A percentile compares a stretch with the other conserved stretches of the same genome.
Conservation (phyloP, 495 filamentous ascomycete species). For the Hyaloscypha bicolor region DNA sequence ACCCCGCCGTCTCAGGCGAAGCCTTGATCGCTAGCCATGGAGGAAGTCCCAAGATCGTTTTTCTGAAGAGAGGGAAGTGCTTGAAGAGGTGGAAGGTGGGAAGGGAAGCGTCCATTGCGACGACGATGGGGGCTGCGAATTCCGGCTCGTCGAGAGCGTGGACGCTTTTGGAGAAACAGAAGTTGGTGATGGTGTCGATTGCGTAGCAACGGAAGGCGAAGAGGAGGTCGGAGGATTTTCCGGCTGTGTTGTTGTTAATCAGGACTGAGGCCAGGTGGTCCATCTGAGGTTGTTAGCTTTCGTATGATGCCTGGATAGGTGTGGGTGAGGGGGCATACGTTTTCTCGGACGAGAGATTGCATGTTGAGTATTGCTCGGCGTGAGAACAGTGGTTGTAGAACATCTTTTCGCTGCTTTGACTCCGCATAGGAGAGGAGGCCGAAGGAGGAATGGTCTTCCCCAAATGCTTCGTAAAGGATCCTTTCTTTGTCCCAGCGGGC, state of each 20-base stretch:
- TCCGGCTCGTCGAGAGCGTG: constrained; percentile 36
- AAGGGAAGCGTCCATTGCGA: constrained; percentile 20
- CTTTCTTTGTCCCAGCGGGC: constrained; percentile 43
- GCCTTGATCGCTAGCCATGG: constrained; percentile 18
- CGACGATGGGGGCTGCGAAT: constrained; percentile 29
- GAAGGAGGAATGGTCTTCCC: constrained; percentile 40
- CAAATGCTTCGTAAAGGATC: constrained; percentile 39
- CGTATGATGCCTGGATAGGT: neutral
- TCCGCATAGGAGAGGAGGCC: constrained; percentile 36
- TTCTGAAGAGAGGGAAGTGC: constrained; percentile 36
- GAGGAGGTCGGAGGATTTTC: constrained; percentile 33
- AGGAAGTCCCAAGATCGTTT: constrained; percentile 37
- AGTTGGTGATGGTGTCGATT: constrained; percentile 42
- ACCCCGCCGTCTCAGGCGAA: constrained; percentile 28
- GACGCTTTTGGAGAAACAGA: constrained; percentile 40
- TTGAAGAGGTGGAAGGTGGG: constrained; percentile 40
- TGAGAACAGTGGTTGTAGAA: constrained; percentile 43
- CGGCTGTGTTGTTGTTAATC: constrained; percentile 9
- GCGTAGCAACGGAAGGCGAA: constrained; percentile 42
- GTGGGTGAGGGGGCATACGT: constrained; percentile 22
- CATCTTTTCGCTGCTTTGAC: constrained; percentile 41
- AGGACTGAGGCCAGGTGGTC: constrained; percentile 35
- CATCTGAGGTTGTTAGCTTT: constrained; percentile 18
- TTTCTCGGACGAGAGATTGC: constrained; percentile 40
- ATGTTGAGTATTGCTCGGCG: constrained; percentile 34